Conservation (phyloP, 164 flowering plant species). For the Vitis labrusca region DNA sequence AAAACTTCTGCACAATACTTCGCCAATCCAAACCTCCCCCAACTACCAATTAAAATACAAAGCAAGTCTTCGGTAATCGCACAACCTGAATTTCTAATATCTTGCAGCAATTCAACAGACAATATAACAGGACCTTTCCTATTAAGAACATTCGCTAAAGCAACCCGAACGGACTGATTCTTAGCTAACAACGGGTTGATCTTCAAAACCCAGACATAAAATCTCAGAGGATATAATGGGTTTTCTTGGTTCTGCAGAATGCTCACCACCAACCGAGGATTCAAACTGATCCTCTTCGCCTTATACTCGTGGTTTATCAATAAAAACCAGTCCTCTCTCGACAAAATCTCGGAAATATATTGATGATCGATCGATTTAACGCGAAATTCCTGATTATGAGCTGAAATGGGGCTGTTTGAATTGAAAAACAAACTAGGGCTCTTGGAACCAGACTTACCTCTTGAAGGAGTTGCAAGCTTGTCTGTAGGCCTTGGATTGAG, state of each 20-base stretch:
- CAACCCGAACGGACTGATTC: slow-evolving; percentile 46
- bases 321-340: slow-evolving; percentile 72
- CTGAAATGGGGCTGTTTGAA: slow-evolving; percentile 12
- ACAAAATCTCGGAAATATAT: slow-evolving; percentile 45
- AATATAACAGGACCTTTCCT: slow-evolving; percentile 81
- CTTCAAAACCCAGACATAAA: slow-evolving; percentile 76
- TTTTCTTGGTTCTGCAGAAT: slow-evolving; percentile 72
- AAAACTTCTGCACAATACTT: slow-evolving; percentile 81
- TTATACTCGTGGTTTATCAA: slow-evolving; percentile 59
- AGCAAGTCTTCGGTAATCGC: slow-evolving; percentile 61
- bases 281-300: slow-evolving; percentile 36
- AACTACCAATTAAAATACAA: slow-evolving; percentile 75
- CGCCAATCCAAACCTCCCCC: slow-evolving; percentile 92
- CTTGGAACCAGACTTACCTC: slow-evolving; percentile 28
- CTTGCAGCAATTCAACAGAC: slow-evolving; percentile 62
- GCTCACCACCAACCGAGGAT: slow-evolving; percentile 45
- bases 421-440: slow-evolving; percentile 5
- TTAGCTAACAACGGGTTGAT: slow-evolving; percentile 32
- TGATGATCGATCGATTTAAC: slow-evolving; percentile 39
- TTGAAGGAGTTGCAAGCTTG: slow-evolving; percentile 10
- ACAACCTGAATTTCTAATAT: slow-evolving; percentile 50
- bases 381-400: slow-evolving; percentile 3
- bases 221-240: slow-evolving; percentile 52
- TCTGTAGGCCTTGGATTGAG: slow-evolving; percentile 10
- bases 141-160: slow-evolving; percentile 47